These are phyloP conservation scores for Myxozyma nipponensis DNA, from an alignment of 805 yeast genomes.

Conservation along the genomic window DNA sequence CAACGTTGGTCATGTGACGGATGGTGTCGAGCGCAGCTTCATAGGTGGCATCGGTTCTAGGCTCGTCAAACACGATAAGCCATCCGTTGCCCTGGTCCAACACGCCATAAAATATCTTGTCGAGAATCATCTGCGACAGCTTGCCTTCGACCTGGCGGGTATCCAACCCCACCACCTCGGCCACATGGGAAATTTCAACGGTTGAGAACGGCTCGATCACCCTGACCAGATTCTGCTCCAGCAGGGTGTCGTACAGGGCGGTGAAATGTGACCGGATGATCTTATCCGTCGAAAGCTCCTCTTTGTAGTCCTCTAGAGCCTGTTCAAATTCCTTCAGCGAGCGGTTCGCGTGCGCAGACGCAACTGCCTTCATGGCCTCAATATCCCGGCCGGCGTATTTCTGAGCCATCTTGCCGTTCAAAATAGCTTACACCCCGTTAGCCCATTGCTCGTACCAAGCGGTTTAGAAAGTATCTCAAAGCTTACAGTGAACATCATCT, in stretches of 20 bases:
- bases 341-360: conserved; percentile 84
- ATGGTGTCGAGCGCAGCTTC: conserved; percentile 83
- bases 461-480: not conserved
- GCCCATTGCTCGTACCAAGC: not conserved
- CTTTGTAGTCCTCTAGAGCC: conserved; percentile 62
- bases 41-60: conserved; percentile 81
- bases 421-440: conserved; percentile 38
- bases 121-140: conserved; percentile 92
- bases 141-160: conserved; percentile 88
- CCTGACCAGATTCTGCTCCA: conserved; percentile 89
- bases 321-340: conserved; percentile 86
- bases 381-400: conserved; percentile 79
- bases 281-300: conserved; percentile 78
- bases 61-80: conserved; percentile 87
- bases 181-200: conserved; percentile 88
- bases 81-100: conserved; percentile 98
- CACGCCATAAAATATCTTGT: conserved; percentile 92
- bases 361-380: conserved; percentile 93
- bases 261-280: conserved; percentile 88
- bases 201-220: conserved; percentile 94
- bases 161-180: conserved; percentile 83
- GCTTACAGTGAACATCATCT: conserved; percentile 68
- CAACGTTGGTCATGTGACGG: conserved; percentile 80
- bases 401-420: conserved; percentile 66
- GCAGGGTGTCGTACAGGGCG: conserved; percentile 84